phyloP scores from a whole-genome alignment of 257 asterid genomes.

The Pogostemon cablin region DNA sequence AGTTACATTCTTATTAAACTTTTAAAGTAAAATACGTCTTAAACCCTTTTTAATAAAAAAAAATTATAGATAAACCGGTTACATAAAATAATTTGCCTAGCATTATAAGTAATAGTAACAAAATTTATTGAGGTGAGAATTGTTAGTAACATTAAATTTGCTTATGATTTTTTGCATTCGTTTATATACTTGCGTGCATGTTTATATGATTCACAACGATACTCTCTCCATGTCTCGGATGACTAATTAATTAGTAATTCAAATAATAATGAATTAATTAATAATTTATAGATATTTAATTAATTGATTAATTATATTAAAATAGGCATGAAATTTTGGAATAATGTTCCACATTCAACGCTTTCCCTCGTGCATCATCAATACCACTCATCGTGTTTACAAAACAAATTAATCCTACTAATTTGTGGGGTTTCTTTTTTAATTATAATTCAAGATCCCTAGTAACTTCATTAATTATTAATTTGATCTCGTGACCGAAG shows the following conservation, averaged over 20 bases:
- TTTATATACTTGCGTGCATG: no score
- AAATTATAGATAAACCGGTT: no score
- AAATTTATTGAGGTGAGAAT: no score
- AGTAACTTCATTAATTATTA: not conserved
- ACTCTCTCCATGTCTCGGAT: no score
- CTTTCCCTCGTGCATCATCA: conserved; percentile 53
- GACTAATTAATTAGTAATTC: not conserved
- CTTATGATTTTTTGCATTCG: no score
- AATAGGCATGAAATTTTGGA: conserved; percentile 39
- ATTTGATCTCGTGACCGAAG: conserved; percentile 37
- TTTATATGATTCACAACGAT: no score
- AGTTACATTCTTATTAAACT: no score
- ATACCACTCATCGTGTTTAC: conserved; percentile 35
- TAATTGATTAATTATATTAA: not conserved
- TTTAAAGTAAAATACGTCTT: no score
- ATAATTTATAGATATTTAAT: not conserved
- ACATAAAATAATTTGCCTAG: no score
- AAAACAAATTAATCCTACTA: conserved; percentile 18
- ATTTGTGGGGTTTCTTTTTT: conserved; percentile 10
- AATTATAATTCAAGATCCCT: conserved; percentile 38
- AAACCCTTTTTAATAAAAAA: no score
- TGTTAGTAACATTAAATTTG: no score
- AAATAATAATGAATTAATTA: not conserved
- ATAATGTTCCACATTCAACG: conserved; percentile 51
- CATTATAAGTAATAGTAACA: no score